Percentiles rank a stretch among this genome's conserved stretches.
phyloP scores from a whole-genome alignment of 257 asterid genomes.

The Forsythia suspensa region DNA sequence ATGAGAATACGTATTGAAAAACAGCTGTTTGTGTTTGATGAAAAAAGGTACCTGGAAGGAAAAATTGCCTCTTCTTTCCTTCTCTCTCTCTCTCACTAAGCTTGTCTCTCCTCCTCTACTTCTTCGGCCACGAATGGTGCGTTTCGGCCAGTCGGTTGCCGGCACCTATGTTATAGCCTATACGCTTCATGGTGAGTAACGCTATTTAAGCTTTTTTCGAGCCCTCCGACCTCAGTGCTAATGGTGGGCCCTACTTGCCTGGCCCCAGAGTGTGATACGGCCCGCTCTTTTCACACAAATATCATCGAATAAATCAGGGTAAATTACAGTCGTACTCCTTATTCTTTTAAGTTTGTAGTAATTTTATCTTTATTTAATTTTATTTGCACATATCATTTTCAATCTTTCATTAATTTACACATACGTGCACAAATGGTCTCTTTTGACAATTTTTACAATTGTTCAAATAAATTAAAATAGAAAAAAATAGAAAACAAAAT shows the following conservation, averaged over 20 bases:
- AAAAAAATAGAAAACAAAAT: too few species aligned
- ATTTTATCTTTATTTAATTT: too few species aligned
- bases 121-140: background rate
- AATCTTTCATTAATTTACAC: too few species aligned
- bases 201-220: background rate
- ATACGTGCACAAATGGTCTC: too few species aligned
- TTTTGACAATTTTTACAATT: too few species aligned
- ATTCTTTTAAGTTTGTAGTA: too few species aligned
- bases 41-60: conserved; percentile 22
- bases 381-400: too few species aligned
- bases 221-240: background rate
- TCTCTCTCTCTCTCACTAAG: background rate
- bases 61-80: background rate
- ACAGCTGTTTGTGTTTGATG: background rate
- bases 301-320: too few species aligned
- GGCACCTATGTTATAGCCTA: background rate
- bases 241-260: background rate
- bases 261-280: background rate
- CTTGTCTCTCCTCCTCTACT: background rate
- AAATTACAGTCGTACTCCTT: too few species aligned
- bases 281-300: too few species aligned
- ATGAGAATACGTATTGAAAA: too few species aligned
- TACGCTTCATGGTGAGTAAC: background rate
- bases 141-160: background rate
- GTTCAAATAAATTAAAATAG: too few species aligned